Conservation (phyloP, 2,329 filamentous ascomycete species). For the Harringtonia aguacate region DNA sequence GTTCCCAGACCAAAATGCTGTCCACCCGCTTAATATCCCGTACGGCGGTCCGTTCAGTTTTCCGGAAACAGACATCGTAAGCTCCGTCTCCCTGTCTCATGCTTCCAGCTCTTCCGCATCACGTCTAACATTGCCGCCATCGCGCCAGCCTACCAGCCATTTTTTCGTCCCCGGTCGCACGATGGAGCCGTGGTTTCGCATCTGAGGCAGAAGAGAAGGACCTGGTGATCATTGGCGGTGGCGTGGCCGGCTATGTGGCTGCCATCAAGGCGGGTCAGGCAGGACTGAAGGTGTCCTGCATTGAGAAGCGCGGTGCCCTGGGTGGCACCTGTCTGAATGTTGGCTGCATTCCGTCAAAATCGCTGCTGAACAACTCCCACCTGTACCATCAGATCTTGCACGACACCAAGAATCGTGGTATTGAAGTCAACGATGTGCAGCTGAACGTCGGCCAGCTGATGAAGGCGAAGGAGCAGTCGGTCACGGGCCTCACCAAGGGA, state of each 20-base stretch:
- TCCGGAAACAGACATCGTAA: too few species aligned
- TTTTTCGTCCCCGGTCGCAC: too few species aligned
- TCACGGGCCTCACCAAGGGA: constrained; percentile 83
- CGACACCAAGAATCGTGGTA: constrained; percentile 94
- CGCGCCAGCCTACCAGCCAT: too few species aligned
- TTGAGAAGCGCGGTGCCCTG: constrained; percentile 93
- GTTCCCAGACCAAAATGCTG: too few species aligned
- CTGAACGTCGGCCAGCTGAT: constrained; percentile 93
- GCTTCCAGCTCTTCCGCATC: too few species aligned
- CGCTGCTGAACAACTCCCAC: constrained; percentile 98
- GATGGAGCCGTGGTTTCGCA: constrained; percentile 49
- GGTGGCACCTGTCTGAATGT: constrained; percentile 98
- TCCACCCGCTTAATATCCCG: too few species aligned
- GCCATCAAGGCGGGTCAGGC: constrained; percentile 98
- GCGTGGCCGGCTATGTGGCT: constrained; percentile 96
- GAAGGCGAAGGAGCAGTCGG: constrained; percentile 95
- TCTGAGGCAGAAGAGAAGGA: constrained; percentile 77
- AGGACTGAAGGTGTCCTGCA: constrained; percentile 92
- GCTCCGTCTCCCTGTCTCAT: too few species aligned
- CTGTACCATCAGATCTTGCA: constrained; percentile 95
- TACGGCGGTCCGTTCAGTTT: too few species aligned
- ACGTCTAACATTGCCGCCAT: too few species aligned
- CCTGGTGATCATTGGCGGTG: constrained; percentile 93
- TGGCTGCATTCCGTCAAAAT: constrained; percentile 98
- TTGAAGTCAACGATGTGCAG: constrained; percentile 94